Evolutionary conservation across 2,329 filamentous ascomycete genomes (phyloP).

Genomic region (Camillea tinctor): DNA sequence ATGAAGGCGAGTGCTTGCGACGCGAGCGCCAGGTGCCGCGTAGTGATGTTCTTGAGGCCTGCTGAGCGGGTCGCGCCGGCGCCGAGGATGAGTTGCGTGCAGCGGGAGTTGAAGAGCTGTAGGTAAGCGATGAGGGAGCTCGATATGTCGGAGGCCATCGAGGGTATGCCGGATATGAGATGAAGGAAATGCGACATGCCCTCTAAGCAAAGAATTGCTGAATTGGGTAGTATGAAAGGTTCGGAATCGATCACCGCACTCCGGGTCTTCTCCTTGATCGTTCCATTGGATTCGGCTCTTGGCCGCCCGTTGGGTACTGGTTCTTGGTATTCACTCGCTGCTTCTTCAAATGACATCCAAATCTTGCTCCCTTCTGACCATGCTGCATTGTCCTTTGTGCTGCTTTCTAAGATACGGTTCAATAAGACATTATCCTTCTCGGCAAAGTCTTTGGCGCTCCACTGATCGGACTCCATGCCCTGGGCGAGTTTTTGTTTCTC

Average conservation of each 20-base stretch:
- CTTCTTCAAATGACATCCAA: constrained; percentile 48
- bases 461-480: constrained; percentile 77
- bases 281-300: constrained; percentile 46
- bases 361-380: constrained; percentile 65
- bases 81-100: constrained; percentile 93
- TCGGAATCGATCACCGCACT: constrained; percentile 80
- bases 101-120: constrained; percentile 91
- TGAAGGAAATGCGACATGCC: constrained; percentile 82
- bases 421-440: constrained; percentile 61
- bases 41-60: constrained; percentile 93
- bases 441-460: constrained; percentile 74
- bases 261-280: constrained; percentile 62
- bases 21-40: constrained; percentile 88
- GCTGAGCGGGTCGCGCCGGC: constrained; percentile 87
- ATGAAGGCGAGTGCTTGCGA: constrained; percentile 88
- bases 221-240: constrained; percentile 80
- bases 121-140: constrained; percentile 79
- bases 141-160: constrained; percentile 82
- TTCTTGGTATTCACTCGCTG: constrained; percentile 35
- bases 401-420: constrained; percentile 64
- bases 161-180: constrained; percentile 80
- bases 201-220: constrained; percentile 75
- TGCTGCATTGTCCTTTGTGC: constrained; percentile 65
- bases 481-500: constrained; percentile 74
- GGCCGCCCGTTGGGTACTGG: constrained; percentile 28